Evolutionary conservation across 352 stramenopile species (phyloP), one percentile per base, ranked within the genome.

Genomic region (Pythium rishiriense): DNA sequence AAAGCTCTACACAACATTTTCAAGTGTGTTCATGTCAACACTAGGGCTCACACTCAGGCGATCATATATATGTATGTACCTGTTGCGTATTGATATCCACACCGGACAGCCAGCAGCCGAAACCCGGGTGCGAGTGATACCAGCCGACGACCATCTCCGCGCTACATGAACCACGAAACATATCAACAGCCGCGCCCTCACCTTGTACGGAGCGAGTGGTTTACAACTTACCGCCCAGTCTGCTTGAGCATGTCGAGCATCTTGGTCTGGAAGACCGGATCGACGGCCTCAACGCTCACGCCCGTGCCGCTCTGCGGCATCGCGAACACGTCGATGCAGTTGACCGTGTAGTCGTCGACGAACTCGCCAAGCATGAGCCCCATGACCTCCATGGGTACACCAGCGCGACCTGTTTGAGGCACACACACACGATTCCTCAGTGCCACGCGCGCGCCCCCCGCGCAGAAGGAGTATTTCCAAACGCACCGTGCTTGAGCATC

Each of bases 361-460:
- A 99, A 99, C 75, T 99, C 94, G 45, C 98, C 98, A 29, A 99
- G 88, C 98, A 99, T 99, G n/a, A 99, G 83, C 2, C 98, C 98
- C 98, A 99, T 99, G 17, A 99, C 98, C 82, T 99, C 98, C 96
- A 99, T 99, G n/a, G 98, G 98, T 41, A 99, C 97, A 41, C 98
- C 98, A 10, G 97, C 97, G 17, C 98, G 95, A 24, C 82, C 82
- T 91, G 24, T 59, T 39, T n/a, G n/a, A n/a, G n/a, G n/a, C 33
- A 46, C 22, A 35, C 19, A 35, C 9, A 43, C 31, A 17, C 37
- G 15, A n/a, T 21, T n/a, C 14, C 9, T 43, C 11, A 17, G 14
- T 17, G 37, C 19, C 9, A 43, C 1, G 37, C 10, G 37, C 37
- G 37, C 37, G 37, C 11, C 46, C 5, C 1, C 8, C 22, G 10